Evolutionary conservation across 2,329 filamentous ascomycete genomes (phyloP).

Genomic region (Seiridium unicorne): DNA sequence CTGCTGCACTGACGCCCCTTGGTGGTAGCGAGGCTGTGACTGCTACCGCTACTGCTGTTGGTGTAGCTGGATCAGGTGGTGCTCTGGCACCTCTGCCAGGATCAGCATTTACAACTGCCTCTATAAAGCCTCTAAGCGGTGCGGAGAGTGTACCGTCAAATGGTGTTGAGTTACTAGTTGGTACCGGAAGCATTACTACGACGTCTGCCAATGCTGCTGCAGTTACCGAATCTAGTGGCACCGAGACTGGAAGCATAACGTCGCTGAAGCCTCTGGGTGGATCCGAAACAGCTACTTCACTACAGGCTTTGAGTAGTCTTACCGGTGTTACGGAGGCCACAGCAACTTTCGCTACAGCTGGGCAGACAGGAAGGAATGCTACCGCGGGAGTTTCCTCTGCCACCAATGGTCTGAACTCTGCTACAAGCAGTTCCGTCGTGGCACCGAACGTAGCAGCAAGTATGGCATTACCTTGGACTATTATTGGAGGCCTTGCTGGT

Average conservation of each 20-base stretch:
- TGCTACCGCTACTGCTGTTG: not conserved
- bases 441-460: not conserved
- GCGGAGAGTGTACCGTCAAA: not conserved
- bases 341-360: not conserved
- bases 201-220: not conserved
- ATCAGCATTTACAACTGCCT: not conserved
- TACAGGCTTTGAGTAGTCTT: not conserved
- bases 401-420: not conserved
- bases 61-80: not conserved
- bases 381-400: not conserved
- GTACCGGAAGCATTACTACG: not conserved
- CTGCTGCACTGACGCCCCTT: not conserved
- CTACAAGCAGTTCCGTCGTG: not conserved
- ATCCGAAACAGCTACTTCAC: not conserved
- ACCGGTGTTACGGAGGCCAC: not conserved
- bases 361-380: not conserved
- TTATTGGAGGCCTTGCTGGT: not conserved
- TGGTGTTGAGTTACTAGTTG: not conserved
- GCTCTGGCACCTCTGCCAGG: not conserved
- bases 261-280: slow-evolving; percentile 1
- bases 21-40: not conserved
- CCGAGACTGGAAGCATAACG: not conserved
- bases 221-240: not conserved
- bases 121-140: not conserved
- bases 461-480: not conserved